Evolutionary conservation across 1,139 yeast species (phyloP), one percentile per base, ranked within the genome.

Genomic region (Yamadazyma conglobata): DNA sequence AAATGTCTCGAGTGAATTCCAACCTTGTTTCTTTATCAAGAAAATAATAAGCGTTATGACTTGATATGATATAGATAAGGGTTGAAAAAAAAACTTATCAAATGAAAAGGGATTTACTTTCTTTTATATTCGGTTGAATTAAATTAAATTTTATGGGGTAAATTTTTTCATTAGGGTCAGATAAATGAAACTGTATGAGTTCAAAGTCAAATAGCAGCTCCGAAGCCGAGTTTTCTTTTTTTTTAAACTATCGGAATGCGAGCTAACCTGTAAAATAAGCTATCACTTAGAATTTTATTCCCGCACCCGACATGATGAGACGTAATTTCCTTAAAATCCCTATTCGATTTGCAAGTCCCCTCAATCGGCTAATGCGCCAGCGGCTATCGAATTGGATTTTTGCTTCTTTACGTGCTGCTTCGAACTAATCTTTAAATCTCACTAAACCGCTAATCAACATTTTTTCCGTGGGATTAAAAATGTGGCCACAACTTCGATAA

Each of bases 81-180:
- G 17, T 14, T n/a, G n/a, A 10, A 6, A 14, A 13, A 6, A 14
- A 15, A 23, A 5, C 5, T 15, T 9, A n/a, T 15, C 8, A 17
- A 17, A 6, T 6, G 8, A 14, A 9, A 10, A 19, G 25, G 18
- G 25, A 23, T 15, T 12, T n/a, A 7, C 9, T 13, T 23, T 6
- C 16, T 12, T 23, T 12, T 23, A 23, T 15, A 15, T n/a, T n/a
- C n/a, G n/a, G 10, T 15, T 15, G 19, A 10, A 17, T 17, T 6
- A 23, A 22, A 23, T 23, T 23, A n/a, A n/a, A n/a, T n/a, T n/a
- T n/a, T n/a, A 23, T 23, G 25, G 25, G 25, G 25, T 23, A 15
- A 12, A 11, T 12, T 22, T 12, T n/a, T 6, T 7, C n/a, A 12
- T 21, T 21, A 21, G 14, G 6, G 14, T 21, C 7, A 21, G 9